A percentile compares a stretch with the other conserved stretches of the same genome.
These are phyloP conservation scores for Rhizopus microsporus DNA, from an alignment of 371 early-diverging fungal genomes.

Conservation along the genomic window DNA sequence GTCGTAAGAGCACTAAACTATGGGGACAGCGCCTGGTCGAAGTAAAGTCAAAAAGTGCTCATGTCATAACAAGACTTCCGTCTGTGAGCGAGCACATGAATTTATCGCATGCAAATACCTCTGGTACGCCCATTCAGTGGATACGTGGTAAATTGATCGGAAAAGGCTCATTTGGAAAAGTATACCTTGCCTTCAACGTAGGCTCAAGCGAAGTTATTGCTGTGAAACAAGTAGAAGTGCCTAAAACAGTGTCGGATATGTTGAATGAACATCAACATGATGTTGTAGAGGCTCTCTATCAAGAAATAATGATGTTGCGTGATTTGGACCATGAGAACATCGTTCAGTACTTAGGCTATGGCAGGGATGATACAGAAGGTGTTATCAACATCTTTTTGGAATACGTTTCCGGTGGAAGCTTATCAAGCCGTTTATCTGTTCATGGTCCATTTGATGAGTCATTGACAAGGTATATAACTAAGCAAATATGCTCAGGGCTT, in stretches of 20 bases:
- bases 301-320: constrained; percentile 84
- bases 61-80: constrained; percentile 11
- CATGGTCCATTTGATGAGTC: constrained; percentile 77
- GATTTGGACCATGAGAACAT: constrained; percentile 83
- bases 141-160: constrained; percentile 89
- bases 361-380: constrained; percentile 63
- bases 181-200: constrained; percentile 85
- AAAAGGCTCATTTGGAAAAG: constrained; percentile 94
- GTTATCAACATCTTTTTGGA: constrained; percentile 89
- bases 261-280: constrained; percentile 34
- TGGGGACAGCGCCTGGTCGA: constrained; percentile 51
- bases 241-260: constrained; percentile 31
- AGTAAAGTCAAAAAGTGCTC: constrained; percentile 32
- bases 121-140: constrained; percentile 60
- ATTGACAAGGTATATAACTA: constrained; percentile 77
- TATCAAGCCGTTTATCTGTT: constrained; percentile 66
- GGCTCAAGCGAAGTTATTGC: constrained; percentile 90
- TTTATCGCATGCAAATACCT: constrained; percentile 17
- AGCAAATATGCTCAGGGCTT: constrained; percentile 85
- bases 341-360: constrained; percentile 78
- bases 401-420: constrained; percentile 87
- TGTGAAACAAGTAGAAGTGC: constrained; percentile 89
- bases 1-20: constrained; percentile 57
- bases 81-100: constrained; percentile 21
- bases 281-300: constrained; percentile 64